Evolutionary conservation across 495 filamentous ascomycete genomes (phyloP), one percentile per base, ranked within the genome.

Genomic region (Penicillium desertorum): DNA sequence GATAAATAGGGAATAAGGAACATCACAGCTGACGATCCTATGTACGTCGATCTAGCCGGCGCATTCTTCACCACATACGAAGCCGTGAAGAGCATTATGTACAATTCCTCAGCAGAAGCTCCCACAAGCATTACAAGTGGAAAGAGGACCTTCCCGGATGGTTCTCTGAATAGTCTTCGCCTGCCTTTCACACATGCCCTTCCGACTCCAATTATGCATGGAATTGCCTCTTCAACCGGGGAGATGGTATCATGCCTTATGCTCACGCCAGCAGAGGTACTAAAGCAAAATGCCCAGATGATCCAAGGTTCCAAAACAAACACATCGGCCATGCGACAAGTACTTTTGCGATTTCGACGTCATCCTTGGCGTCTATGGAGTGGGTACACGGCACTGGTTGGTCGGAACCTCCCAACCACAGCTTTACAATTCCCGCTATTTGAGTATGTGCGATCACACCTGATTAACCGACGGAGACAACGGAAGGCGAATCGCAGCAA

Each of bases 221-320:
- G 85, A 42, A 65, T 84, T 32, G 87, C 92, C 25, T 94, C 90
- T 14, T 85, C 83, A 5, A 69, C 80, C 23, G 92, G 83, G 1
- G 92, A 96, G 67, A 79, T 89, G 53, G 88, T 91, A 3, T 90
- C 90, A 5, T 96, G 92, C 66, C 74, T 87, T 27, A 88, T 97
- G 49, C 81, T 96, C 41, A 93, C 92, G 0, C 92, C 92, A 0
- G 88, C 91, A 37, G 92, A 97, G 68, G 90, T 96, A 9, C 78
- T 96, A 37, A 97, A 97, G 73, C 92, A 96, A 62, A 96, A 96
- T 71, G 90, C 92, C 3, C 92, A 97, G 70, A 87, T 95, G 64
- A 54, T 79, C 7, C 62, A 59, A 16, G 54, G 45, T 23, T 43
- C 36, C 23, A 51, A 59, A 32, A 22, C 55, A 22, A 51, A 30